phyloP scores from a whole-genome alignment of 2,329 filamentous ascomycete genomes.

The Trichoderma polysporum region DNA sequence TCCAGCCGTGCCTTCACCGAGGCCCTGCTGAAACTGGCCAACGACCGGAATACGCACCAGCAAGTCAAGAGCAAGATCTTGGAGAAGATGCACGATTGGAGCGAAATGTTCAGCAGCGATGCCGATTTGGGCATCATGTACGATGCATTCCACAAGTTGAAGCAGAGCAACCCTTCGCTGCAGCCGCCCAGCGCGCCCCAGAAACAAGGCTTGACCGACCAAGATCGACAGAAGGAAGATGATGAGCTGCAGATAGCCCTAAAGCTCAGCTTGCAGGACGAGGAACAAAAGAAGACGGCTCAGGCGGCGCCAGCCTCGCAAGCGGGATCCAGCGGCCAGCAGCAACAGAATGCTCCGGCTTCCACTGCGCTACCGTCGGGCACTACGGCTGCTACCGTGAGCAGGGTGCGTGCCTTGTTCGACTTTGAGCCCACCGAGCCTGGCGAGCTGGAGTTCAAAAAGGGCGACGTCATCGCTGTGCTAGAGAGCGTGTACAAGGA shows the following conservation, averaged over 20 bases:
- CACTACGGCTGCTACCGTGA: slow-evolving; percentile 94
- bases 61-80: slow-evolving; percentile 97
- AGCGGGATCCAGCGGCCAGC: slow-evolving; percentile 39
- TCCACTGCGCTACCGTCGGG: slow-evolving; percentile 67
- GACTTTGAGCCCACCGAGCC: slow-evolving; percentile 94
- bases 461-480: slow-evolving; percentile 95
- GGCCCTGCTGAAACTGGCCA: slow-evolving; percentile 83
- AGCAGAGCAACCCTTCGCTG: slow-evolving; percentile 80
- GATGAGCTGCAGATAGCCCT: slow-evolving; percentile 96
- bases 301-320: slow-evolving; percentile 34
- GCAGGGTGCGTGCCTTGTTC: slow-evolving; percentile 86
- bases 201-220: slow-evolving; percentile 86
- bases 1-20: slow-evolving; percentile 93
- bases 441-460: slow-evolving; percentile 92
- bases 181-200: slow-evolving; percentile 89
- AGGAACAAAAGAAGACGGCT: slow-evolving; percentile 59
- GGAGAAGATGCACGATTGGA: slow-evolving; percentile 95
- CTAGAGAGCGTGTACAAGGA: slow-evolving; percentile 98
- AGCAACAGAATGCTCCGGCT: slow-evolving; percentile 39
- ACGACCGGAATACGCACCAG: slow-evolving; percentile 91
- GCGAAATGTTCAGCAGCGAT: slow-evolving; percentile 87
- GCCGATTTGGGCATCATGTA: slow-evolving; percentile 96
- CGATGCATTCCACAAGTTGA: slow-evolving; percentile 85
- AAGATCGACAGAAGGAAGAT: slow-evolving; percentile 92
- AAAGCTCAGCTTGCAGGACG: slow-evolving; percentile 88